Base-by-base conservation (phyloP, 2,329 filamentous ascomycete species). In the Ophiocordyceps robertsii region DNA sequence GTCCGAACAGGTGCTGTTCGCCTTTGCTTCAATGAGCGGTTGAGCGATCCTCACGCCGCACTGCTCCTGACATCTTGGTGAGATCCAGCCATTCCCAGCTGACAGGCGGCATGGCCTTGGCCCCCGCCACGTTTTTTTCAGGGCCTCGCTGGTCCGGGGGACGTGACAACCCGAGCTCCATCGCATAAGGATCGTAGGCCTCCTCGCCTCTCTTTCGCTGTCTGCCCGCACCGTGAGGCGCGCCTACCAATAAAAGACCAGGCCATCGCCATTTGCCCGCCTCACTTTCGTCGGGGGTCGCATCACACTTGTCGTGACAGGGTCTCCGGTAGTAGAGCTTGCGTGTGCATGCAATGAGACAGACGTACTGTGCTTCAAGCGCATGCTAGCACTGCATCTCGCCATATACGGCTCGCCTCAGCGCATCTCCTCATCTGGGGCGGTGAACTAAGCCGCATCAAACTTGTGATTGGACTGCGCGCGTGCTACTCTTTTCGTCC, bases 351-450 rank as follows among this genome's bases (percentile, higher is more conserved):
- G 29, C 37, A 31, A 39, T 24, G 27, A 27, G 31, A 13, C 37
- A 16, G 39, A 19, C 40, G 10, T 38, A 37, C n/a, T 19, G 29
- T 24, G 29, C 36, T 40, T 29, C 6, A 24, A 16, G 33, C 37
- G 42, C 33, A 44, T 38, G 29, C 33, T 32, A n/a, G 27, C 35
- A 14, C 35, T 45, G 43, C 40, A 42, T 37, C 33, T 32, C 5
- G 33, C 40, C 40, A 41, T 13, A 42, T 40, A 37, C 16, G 40
- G 40, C 40, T 40, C 38, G 31, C 5, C 16, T n/a, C 21, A 10
- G 33, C 29, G 13, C 14, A 7, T 11, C 11, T 37, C 30, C 30
- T 38, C 30, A 10, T 36, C n/a, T 29, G 35, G 31, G 17, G 43
- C 39, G 40, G 40, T 42, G 37, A 42, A 29, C 31, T 36, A 35